Base-by-base conservation (phyloP, 345 rosid species). In the Raphanus sativus region DNA sequence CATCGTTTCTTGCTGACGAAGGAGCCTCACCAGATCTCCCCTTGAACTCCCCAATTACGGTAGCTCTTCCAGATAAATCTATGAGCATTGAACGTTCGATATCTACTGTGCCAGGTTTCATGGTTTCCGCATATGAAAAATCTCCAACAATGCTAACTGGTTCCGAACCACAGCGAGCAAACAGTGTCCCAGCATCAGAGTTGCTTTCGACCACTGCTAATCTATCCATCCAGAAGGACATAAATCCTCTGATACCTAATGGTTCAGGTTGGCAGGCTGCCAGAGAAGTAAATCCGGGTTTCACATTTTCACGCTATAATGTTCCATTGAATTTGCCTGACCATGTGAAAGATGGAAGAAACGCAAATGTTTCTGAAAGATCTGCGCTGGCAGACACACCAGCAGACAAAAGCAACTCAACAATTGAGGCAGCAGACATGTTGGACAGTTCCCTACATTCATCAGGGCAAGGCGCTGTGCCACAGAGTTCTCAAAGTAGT, bases 1-100 rank as follows among this genome's bases (percentile, higher is more conserved):
- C 97, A 50, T 96, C 97, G 26, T 96, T 96, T 80, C 93, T 96
- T 76, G 99, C 98, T 30, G 99, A 96, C 73, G 99, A 96, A 85
- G 92, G 99, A 63, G 99, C 99, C 30, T 82, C 93, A 67, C 99
- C 98, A 62, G 96, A 90, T 65, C 86, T 90, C 67, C 94, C 94
- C 33, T 61, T 93, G 77, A 87, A 84, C 69, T 85, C 96, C 77
- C 97, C 94, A 33, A 82, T 91, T 59, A 88, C 90, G 3, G 96
- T 93, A 68, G 90, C 92, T 75, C 88, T 91, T 75, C 97, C 94
- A 11, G 97, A 85, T 81, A 90, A 90, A 83, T 69, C 91, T 48
- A 83, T 85, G 60, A 83, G 84, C 77, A 78, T 90, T 36, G 91
- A 83, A 72, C 89, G 97, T 72, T 93, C 98, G 21, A 91, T 96